A percentile compares a stretch with the other conserved stretches of the same genome.
phyloP scores from a whole-genome alignment of 1,139 yeast species.

The Sporopachydermia cereana region DNA sequence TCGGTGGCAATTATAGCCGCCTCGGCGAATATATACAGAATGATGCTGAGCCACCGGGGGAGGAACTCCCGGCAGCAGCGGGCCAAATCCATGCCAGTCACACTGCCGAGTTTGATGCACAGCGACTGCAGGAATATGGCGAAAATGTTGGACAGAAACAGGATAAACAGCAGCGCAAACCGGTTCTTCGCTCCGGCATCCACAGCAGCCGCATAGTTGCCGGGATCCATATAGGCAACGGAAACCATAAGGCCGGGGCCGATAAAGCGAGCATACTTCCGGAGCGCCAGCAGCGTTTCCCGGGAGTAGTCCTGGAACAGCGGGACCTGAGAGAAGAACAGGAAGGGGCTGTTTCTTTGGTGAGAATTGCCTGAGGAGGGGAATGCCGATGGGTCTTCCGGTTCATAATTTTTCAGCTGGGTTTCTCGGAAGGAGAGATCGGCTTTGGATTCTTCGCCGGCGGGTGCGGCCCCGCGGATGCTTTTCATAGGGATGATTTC shows the following conservation, averaged over 20 bases:
- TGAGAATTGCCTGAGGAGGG: too few species aligned
- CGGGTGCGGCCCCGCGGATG: not conserved
- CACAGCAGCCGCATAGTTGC: slow-evolving; percentile 72
- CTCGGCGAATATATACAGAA: slow-evolving; percentile 61
- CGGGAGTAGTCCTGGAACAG: slow-evolving; percentile 7
- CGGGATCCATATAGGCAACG: slow-evolving; percentile 80
- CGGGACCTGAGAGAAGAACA: not conserved
- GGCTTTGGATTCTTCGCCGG: too few species aligned
- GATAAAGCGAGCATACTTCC: slow-evolving; percentile 48
- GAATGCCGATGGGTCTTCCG: too few species aligned
- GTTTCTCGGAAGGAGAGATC: too few species aligned
- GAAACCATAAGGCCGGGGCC: slow-evolving; percentile 73
- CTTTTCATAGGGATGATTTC: too few species aligned
- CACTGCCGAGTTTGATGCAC: slow-evolving; percentile 67
- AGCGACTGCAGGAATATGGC: slow-evolving; percentile 66
- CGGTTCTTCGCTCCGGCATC: slow-evolving; percentile 64
- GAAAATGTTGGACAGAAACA: slow-evolving; percentile 53
- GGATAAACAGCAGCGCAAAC: slow-evolving; percentile 53
- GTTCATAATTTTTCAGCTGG: too few species aligned
- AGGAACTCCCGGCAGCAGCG: slow-evolving; percentile 52
- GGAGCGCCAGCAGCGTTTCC: slow-evolving; percentile 17
- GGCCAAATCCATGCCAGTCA: slow-evolving; percentile 70
- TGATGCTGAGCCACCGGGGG: slow-evolving; percentile 47
- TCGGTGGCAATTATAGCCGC: slow-evolving; percentile 77
- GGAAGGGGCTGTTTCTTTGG: not conserved